These are phyloP conservation scores for Gaillardinia entomophila DNA, from an alignment of 805 yeast genomes.

Conservation along the genomic window DNA sequence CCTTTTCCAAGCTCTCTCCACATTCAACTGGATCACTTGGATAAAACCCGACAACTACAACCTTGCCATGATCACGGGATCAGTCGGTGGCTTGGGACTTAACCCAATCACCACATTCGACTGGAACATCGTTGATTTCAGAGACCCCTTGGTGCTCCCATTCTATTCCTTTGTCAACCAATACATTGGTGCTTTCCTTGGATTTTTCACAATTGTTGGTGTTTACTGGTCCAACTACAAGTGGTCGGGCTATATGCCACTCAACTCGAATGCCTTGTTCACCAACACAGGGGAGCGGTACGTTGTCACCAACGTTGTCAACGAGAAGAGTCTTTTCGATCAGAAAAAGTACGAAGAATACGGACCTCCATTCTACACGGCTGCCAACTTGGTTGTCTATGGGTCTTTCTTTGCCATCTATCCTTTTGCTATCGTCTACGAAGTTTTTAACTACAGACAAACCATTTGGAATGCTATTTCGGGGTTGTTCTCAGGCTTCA, in stretches of 20 bases:
- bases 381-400: constrained; percentile 20
- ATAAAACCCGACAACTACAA: constrained; percentile 18
- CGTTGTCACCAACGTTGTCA: constrained; percentile 11
- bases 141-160: constrained; percentile 2
- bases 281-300: constrained; percentile 18
- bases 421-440: constrained; percentile 15
- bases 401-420: constrained; percentile 23
- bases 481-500: constrained; percentile 1
- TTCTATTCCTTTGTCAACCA: constrained; percentile 5
- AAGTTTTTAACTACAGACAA: constrained; percentile 6
- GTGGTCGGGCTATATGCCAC: constrained; percentile 21
- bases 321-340: constrained; percentile 9
- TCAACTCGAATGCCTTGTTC: constrained; percentile 16
- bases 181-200: constrained; percentile 13
- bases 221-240: constrained; percentile 14
- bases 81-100: constrained; percentile 19
- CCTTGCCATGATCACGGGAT: constrained; percentile 21
- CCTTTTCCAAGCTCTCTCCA: constrained; percentile 18
- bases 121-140: constrained; percentile 16
- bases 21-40: constrained; percentile 28
- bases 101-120: constrained; percentile 26
- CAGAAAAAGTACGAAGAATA: constrained; percentile 12
- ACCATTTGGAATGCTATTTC: constrained; percentile 8
- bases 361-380: constrained; percentile 27
- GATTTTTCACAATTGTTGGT: constrained; percentile 13